A percentile compares a stretch with the other conserved stretches of the same genome.
Evolutionary conservation across 2,329 filamentous ascomycete genomes (phyloP).

Genomic region (Drechslerella dactyloides): DNA sequence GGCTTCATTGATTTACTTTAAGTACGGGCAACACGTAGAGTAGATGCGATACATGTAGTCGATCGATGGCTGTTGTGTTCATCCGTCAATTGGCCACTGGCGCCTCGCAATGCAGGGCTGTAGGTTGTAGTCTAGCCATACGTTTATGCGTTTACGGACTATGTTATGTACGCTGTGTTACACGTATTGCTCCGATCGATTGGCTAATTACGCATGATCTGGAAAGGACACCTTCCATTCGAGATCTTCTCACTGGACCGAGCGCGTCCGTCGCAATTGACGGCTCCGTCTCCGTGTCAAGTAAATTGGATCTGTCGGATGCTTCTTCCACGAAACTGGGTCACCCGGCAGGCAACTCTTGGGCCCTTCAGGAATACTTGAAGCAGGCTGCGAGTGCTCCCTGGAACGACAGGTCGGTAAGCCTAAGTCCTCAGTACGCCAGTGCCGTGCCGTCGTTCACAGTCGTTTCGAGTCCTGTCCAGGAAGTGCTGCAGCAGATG

Average conservation of each 20-base stretch:
- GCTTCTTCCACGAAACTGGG: not conserved
- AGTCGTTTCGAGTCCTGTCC: not conserved
- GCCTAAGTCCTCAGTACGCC: constrained; percentile 4
- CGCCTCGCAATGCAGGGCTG: too few species aligned
- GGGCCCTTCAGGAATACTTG: constrained; percentile 31
- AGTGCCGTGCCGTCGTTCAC: not conserved
- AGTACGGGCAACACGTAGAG: too few species aligned
- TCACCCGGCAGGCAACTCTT: not conserved
- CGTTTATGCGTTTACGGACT: too few species aligned
- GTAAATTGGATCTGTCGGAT: not conserved
- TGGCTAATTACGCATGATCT: too few species aligned
- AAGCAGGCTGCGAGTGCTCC: constrained; percentile 4
- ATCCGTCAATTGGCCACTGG: too few species aligned
- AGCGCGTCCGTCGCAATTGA: not conserved
- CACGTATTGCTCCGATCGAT: too few species aligned
- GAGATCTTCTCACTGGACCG: constrained; percentile 10
- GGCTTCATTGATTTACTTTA: too few species aligned
- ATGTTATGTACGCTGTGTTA: too few species aligned
- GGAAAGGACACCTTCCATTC: constrained; percentile 2
- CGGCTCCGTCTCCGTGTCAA: constrained; percentile 1
- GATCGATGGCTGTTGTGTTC: too few species aligned
- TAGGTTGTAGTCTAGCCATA: too few species aligned
- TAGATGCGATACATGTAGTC: too few species aligned
- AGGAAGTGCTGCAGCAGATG: not conserved
- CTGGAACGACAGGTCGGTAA: constrained; percentile 26